phyloP scores from a whole-genome alignment of 176 grass and related monocot genomes.

The Chloris gayana region DNA sequence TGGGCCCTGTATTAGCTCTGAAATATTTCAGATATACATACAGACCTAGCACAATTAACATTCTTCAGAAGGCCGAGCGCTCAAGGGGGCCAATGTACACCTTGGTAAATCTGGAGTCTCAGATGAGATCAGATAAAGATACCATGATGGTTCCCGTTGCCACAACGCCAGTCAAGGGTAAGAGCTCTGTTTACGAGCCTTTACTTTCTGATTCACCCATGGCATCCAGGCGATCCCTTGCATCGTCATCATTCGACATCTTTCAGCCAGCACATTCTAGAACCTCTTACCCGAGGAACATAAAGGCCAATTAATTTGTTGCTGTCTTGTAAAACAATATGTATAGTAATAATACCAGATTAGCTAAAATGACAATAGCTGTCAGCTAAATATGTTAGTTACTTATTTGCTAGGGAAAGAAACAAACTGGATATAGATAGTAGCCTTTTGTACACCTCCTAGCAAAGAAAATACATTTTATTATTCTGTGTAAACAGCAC shows the following conservation, averaged over 20 bases:
- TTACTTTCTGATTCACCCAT: slow-evolving; percentile 73
- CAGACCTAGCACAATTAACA: slow-evolving; percentile 80
- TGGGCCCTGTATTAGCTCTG: slow-evolving; percentile 89
- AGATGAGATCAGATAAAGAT: neutral
- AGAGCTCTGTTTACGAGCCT: slow-evolving; percentile 54
- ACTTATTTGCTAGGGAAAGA: slow-evolving; percentile 18
- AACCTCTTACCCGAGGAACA: slow-evolving; percentile 65
- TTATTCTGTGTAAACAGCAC: neutral
- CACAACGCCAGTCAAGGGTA: slow-evolving; percentile 10
- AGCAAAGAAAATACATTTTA: neutral
- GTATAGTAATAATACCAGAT: neutral
- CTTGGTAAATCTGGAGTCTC: slow-evolving; percentile 20
- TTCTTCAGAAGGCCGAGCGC: slow-evolving; percentile 90
- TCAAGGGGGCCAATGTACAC: slow-evolving; percentile 73
- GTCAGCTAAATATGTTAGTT: slow-evolving; percentile 11
- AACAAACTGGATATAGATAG: neutral
- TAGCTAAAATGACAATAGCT: neutral
- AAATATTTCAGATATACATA: slow-evolving; percentile 98
- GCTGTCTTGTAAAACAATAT: slow-evolving; percentile 15
- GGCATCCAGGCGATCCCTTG: slow-evolving; percentile 64
- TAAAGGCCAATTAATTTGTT: slow-evolving; percentile 59
- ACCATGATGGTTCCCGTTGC: slow-evolving; percentile 37
- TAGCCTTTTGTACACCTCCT: neutral
- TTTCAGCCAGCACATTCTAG: slow-evolving; percentile 79
- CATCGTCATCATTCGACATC: slow-evolving; percentile 73